phyloP scores from a whole-genome alignment of 805 yeast genomes.

The Candida dendrica region DNA sequence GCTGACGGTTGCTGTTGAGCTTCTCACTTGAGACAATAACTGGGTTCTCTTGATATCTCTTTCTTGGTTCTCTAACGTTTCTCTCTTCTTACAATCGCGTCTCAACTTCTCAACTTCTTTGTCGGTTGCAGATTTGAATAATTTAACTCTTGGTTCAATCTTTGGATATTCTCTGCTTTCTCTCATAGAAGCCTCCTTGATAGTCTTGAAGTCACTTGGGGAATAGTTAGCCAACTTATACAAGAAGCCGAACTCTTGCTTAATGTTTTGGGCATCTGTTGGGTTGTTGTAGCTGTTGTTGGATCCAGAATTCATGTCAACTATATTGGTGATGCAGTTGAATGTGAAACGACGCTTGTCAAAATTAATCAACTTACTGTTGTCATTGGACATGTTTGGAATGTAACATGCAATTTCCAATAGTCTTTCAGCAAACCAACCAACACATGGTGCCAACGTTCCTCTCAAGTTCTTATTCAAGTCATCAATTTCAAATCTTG shows the following conservation, averaged over 20 bases:
- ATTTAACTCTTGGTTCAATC: constrained; percentile 26
- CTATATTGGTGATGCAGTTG: constrained; percentile 50
- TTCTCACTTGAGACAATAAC: constrained; percentile 22
- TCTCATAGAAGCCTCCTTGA: constrained; percentile 34
- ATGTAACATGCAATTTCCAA: constrained; percentile 69
- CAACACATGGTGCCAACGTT: constrained; percentile 75
- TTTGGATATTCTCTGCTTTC: constrained; percentile 34
- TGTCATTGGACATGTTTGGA: constrained; percentile 68
- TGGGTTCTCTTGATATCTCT: constrained; percentile 26
- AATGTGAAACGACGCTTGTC: constrained; percentile 72
- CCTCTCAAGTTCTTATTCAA: constrained; percentile 24
- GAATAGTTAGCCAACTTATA: constrained; percentile 27
- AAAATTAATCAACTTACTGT: constrained; percentile 66
- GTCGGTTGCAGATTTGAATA: constrained; percentile 39
- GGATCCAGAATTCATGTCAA: constrained; percentile 30
- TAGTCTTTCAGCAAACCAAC: constrained; percentile 82
- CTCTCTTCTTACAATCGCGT: constrained; percentile 44
- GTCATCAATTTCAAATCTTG: constrained; percentile 27
- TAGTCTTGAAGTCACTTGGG: constrained; percentile 28
- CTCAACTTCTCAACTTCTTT: constrained; percentile 45
- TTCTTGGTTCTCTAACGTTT: constrained; percentile 29
- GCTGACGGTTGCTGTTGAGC: constrained; percentile 9
- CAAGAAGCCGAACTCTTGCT: constrained; percentile 43
- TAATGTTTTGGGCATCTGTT: constrained; percentile 27
- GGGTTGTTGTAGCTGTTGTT: constrained; percentile 8